Conservation (phyloP, 768 basidiomycete species). For the Termitomyces titanicus region DNA sequence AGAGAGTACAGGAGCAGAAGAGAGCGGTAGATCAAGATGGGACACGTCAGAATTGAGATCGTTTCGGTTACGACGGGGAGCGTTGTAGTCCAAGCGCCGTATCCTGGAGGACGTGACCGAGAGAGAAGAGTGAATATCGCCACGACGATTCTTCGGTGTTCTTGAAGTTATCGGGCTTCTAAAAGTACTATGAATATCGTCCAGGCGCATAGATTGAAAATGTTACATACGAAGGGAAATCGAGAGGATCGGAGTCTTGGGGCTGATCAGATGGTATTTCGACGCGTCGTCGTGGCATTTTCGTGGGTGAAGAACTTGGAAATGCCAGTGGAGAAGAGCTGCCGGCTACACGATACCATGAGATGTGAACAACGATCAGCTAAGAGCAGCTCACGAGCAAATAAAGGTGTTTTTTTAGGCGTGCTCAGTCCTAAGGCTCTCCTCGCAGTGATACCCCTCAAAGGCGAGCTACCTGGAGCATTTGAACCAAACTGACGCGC, state of each 20-base stretch:
- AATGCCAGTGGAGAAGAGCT: constrained; percentile 64
- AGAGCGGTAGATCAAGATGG: constrained; percentile 52
- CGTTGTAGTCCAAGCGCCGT: constrained; percentile 25
- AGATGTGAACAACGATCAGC: constrained; percentile 3
- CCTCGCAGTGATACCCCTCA: constrained; percentile 44
- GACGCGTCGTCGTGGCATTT: constrained; percentile 38
- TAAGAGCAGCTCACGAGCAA: constrained; percentile 38
- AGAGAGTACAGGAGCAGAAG: constrained; percentile 53
- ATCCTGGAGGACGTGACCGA: constrained; percentile 48
- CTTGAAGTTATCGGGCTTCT: constrained; percentile 51
- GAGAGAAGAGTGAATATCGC: constrained; percentile 87
- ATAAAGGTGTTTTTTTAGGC: constrained; percentile 51
- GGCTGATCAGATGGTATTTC: constrained; percentile 32
- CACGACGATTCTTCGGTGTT: constrained; percentile 74
- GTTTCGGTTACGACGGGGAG: constrained; percentile 28
- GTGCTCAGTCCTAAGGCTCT: constrained; percentile 54
- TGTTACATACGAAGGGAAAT: constrained; percentile 61
- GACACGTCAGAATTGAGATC: constrained; percentile 59
- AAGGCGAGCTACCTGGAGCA: constrained; percentile 43
- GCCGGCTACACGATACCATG: constrained; percentile 31
- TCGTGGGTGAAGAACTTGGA: constrained; percentile 60
- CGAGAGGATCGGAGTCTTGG: constrained; percentile 61
- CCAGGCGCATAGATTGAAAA: not conserved
- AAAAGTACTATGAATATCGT: not conserved
- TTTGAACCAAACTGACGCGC: constrained; percentile 32